Evolutionary conservation across 2,329 filamentous ascomycete species (phyloP).

Genomic region (Apiospora koreana): DNA sequence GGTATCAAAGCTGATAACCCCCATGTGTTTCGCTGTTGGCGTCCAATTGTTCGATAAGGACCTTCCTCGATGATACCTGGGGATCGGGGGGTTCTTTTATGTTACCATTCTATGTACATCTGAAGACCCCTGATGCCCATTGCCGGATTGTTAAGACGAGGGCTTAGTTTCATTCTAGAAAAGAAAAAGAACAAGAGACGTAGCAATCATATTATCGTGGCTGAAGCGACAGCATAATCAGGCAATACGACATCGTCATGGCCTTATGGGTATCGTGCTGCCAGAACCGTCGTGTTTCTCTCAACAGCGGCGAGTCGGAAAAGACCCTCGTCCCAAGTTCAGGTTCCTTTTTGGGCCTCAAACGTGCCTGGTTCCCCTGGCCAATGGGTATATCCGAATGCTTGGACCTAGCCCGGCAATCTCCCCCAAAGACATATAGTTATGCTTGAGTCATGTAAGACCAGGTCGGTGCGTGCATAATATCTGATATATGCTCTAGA

Average conservation of each 20-base stretch:
- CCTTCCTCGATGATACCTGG: too few relatives aligned
- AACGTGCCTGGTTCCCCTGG: neutral
- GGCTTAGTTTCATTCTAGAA: too few relatives aligned
- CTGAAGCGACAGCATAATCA: neutral
- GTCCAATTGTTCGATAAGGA: neutral
- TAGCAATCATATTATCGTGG: neutral
- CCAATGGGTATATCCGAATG: neutral
- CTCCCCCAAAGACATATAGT: neutral
- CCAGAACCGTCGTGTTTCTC: neutral
- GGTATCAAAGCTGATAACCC: neutral
- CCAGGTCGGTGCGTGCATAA: neutral
- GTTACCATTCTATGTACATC: neutral
- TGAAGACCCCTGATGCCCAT: neutral
- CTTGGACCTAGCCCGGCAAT: neutral
- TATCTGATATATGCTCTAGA: neutral
- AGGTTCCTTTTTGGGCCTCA: neutral
- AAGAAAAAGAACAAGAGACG: neutral
- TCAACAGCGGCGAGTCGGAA: neutral
- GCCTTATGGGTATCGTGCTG: neutral
- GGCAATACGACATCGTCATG: neutral
- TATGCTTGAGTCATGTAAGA: neutral
- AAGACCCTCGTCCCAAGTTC: neutral
- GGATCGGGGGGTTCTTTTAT: neutral
- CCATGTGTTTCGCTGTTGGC: neutral
- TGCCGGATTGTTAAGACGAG: too few relatives aligned